phyloP scores from a whole-genome alignment of 2,329 filamentous ascomycete genomes.

The Ophiocordyceps robertsii region DNA sequence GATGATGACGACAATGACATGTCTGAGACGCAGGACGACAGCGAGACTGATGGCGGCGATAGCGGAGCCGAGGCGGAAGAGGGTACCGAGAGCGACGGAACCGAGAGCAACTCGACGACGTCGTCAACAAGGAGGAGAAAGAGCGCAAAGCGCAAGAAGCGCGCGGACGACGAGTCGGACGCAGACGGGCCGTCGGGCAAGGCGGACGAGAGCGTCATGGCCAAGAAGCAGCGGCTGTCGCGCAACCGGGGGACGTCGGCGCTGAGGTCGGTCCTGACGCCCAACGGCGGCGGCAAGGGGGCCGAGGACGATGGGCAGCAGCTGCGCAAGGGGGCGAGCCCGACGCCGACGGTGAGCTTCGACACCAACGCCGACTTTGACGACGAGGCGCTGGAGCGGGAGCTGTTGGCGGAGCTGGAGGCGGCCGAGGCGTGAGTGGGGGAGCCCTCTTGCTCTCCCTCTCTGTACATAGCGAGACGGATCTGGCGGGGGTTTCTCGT shows the following conservation, averaged over 20 bases:
- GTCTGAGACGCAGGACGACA: conserved; percentile 4
- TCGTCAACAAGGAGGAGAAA: conserved; percentile 6
- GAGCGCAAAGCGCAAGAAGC: conserved; percentile 19
- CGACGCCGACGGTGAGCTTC: conserved; percentile 16
- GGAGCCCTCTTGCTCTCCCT: background rate
- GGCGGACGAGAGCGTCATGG: conserved; percentile 23
- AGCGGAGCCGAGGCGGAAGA: conserved; percentile 11
- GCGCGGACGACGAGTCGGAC: conserved; percentile 17
- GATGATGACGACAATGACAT: conserved; percentile 22
- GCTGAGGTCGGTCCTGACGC: conserved; percentile 30
- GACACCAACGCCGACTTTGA: conserved; percentile 29
- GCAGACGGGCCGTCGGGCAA: conserved; percentile 15
- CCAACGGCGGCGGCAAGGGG: conserved; percentile 20
- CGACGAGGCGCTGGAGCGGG: conserved; percentile 44
- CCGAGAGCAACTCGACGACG: conserved; percentile 5
- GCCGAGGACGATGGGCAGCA: conserved; percentile 14
- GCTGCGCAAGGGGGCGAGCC: conserved; percentile 25
- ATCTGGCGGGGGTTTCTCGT: background rate
- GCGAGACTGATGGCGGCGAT: conserved; percentile 4
- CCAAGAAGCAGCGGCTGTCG: conserved; percentile 38
- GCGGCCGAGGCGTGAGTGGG: conserved; percentile 14
- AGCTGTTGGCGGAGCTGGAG: conserved; percentile 48
- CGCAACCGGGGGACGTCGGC: conserved; percentile 30
- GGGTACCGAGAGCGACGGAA: conserved; percentile 12
- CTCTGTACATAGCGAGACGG: background rate